phyloP scores from a whole-genome alignment of 345 rosid genomes.

The Lumnitzera littorea region DNA sequence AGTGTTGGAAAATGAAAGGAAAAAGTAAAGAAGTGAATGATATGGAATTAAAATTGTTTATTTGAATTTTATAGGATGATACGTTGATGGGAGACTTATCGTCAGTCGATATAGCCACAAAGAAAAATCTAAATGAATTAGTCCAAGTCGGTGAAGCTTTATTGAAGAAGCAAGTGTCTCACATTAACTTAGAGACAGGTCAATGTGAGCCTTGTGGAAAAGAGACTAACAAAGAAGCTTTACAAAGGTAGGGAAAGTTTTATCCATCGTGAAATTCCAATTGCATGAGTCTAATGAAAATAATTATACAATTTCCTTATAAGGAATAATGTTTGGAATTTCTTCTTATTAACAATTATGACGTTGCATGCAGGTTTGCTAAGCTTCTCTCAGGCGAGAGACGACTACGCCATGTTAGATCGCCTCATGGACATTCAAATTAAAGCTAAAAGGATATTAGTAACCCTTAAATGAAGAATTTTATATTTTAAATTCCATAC shows the following conservation, averaged over 20 bases:
- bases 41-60: no score
- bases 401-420: background rate
- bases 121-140: slow-evolving; percentile 17
- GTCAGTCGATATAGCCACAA: slow-evolving; percentile 17
- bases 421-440: no score
- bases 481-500: no score
- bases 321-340: no score
- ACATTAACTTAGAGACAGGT: slow-evolving; percentile 21
- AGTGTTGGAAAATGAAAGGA: no score
- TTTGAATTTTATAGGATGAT: slow-evolving; percentile 11
- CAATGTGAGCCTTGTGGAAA: slow-evolving; percentile 6
- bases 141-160: slow-evolving; percentile 16
- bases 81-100: slow-evolving; percentile 7
- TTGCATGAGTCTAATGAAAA: no score
- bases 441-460: no score
- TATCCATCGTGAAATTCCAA: no score
- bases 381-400: slow-evolving; percentile 7
- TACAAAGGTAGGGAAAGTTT: slow-evolving; percentile 2
- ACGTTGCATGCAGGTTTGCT: slow-evolving; percentile 1
- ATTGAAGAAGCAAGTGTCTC: slow-evolving; percentile 25
- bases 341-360: no score
- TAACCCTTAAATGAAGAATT: no score
- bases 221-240: slow-evolving; percentile 21
- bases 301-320: no score
- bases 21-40: no score